phyloP scores from a whole-genome alignment of 768 basidiomycete genomes.

The Kwoniella botswanensis region DNA sequence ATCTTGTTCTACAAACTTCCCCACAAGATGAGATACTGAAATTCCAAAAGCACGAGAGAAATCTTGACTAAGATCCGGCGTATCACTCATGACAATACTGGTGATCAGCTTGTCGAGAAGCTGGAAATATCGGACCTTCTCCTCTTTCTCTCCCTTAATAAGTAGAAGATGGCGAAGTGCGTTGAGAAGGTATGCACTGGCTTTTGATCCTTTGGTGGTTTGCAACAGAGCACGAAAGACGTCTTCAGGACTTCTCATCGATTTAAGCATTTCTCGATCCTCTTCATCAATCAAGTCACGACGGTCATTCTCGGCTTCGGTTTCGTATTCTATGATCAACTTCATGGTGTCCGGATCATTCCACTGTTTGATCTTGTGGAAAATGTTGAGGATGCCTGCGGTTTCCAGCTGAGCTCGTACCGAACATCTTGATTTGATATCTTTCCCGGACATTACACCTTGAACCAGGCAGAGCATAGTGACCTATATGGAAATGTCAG shows the following conservation, averaged over 20 bases:
- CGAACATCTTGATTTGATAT: slow-evolving; percentile 63
- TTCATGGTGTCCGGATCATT: slow-evolving; percentile 69
- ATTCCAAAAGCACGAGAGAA: slow-evolving; percentile 84
- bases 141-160: slow-evolving; percentile 83
- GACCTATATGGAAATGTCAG: slow-evolving; percentile 16
- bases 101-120: slow-evolving; percentile 87
- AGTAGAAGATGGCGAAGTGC: slow-evolving; percentile 92
- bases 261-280: slow-evolving; percentile 75
- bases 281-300: slow-evolving; percentile 71
- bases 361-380: slow-evolving; percentile 72
- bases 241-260: slow-evolving; percentile 80
- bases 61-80: slow-evolving; percentile 68
- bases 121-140: slow-evolving; percentile 85
- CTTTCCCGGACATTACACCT: slow-evolving; percentile 30
- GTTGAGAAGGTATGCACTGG: slow-evolving; percentile 84
- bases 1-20: slow-evolving; percentile 88
- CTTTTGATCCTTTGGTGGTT: slow-evolving; percentile 77
- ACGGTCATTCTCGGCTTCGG: slow-evolving; percentile 75
- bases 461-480: slow-evolving; percentile 39
- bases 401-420: slow-evolving; percentile 88
- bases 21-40: slow-evolving; percentile 84
- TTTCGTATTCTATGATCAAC: slow-evolving; percentile 69
- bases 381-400: slow-evolving; percentile 75
- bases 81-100: slow-evolving; percentile 90
- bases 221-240: slow-evolving; percentile 80